These are phyloP conservation scores for Vitis amurensis DNA, from an alignment of 164 flowering plant genomes.

Conservation along the genomic window DNA sequence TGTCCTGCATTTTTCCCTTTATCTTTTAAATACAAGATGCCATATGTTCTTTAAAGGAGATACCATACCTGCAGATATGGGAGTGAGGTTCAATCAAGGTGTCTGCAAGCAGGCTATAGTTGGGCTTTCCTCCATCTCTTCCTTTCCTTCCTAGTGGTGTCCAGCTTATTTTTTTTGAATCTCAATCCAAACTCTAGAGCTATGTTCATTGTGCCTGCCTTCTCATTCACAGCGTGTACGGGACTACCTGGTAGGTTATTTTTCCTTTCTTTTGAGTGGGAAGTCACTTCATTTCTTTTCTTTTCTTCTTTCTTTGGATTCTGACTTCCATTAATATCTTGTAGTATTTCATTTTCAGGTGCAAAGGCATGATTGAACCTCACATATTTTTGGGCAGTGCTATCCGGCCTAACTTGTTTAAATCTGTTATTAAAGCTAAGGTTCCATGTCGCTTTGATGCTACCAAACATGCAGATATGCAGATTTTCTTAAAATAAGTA, in stretches of 20 bases:
- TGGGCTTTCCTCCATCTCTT: neutral
- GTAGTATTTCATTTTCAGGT: neutral
- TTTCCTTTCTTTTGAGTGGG: slow-evolving; percentile 8
- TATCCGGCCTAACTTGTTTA: slow-evolving; percentile 11
- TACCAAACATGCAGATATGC: neutral
- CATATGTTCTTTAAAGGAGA: slow-evolving; percentile 19
- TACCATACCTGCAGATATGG: slow-evolving; percentile 10
- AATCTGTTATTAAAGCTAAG: neutral
- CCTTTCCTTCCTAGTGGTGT: neutral
- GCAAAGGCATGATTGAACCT: slow-evolving; percentile 6
- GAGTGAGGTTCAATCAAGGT: slow-evolving; percentile 19
- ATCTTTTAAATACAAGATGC: slow-evolving; percentile 5
- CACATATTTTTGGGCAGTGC: neutral
- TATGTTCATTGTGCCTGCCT: neutral
- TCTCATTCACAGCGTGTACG: slow-evolving; percentile 3
- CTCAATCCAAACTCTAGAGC: neutral
- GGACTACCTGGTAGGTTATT: neutral
- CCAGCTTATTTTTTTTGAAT: neutral
- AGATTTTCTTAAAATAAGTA: neutral
- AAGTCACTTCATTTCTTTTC: slow-evolving; percentile 7
- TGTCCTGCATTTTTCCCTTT: neutral
- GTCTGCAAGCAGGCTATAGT: neutral
- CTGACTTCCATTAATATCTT: slow-evolving; percentile 8
- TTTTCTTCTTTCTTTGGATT: slow-evolving; percentile 2
- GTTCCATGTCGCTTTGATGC: neutral